phyloP scores from a whole-genome alignment of 1,139 yeast genomes.

The Hansenula sp. region DNA sequence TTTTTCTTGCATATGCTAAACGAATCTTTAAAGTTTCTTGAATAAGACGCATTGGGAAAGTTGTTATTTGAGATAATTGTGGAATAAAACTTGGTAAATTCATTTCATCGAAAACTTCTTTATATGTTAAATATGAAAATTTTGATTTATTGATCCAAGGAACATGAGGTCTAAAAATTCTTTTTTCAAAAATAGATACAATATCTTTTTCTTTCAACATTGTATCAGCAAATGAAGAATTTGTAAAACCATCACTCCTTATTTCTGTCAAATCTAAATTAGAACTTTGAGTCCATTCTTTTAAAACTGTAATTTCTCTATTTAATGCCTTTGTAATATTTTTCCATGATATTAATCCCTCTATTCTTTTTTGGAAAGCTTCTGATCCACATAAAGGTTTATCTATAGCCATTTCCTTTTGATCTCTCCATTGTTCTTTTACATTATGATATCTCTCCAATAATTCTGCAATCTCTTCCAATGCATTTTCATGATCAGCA shows the following conservation, averaged over 20 bases:
- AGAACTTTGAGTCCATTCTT: slow-evolving; percentile 75
- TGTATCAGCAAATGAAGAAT: slow-evolving; percentile 76
- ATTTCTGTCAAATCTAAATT: slow-evolving; percentile 55
- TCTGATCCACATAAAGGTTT: slow-evolving; percentile 67
- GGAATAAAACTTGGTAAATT: slow-evolving; percentile 76
- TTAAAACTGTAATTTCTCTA: slow-evolving; percentile 48
- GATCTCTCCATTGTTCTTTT: slow-evolving; percentile 76
- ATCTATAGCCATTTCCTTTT: slow-evolving; percentile 72
- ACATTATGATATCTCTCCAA: slow-evolving; percentile 64
- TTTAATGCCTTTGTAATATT: slow-evolving; percentile 69
- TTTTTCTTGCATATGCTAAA: slow-evolving; percentile 70
- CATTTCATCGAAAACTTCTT: slow-evolving; percentile 58
- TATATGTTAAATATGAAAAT: slow-evolving; percentile 60
- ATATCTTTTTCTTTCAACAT: slow-evolving; percentile 84
- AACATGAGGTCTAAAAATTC: slow-evolving; percentile 32
- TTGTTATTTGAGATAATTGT: slow-evolving; percentile 53
- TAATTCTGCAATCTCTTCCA: slow-evolving; percentile 48
- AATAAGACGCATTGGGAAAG: slow-evolving; percentile 78
- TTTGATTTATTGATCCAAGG: slow-evolving; percentile 72
- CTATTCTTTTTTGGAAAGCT: slow-evolving; percentile 63
- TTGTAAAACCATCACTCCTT: slow-evolving; percentile 42
- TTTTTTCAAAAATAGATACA: slow-evolving; percentile 55
- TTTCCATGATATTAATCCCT: slow-evolving; percentile 82
- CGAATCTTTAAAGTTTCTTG: slow-evolving; percentile 78
- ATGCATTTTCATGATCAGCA: slow-evolving; percentile 19